Conservation (phyloP, 1,284 basidiomycete species). For the Chalciporus sp. region DNA sequence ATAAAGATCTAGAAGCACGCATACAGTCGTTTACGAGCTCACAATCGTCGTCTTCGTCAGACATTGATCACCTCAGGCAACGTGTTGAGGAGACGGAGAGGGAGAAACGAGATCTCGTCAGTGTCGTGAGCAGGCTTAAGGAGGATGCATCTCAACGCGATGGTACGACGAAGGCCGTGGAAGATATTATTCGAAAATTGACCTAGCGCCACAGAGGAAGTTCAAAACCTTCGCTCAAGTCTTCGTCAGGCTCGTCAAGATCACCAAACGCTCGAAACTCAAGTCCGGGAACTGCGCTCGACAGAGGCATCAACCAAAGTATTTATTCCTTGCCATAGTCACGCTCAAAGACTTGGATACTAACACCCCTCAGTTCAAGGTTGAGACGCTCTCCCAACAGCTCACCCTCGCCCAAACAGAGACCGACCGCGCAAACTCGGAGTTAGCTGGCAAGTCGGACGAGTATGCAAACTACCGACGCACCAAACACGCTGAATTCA, state of each 20-base stretch:
- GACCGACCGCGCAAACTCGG: conserved; percentile 62
- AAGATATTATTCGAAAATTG: neutral
- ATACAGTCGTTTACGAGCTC: conserved; percentile 54
- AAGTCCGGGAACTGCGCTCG: conserved; percentile 69
- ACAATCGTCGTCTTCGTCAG: conserved; percentile 60
- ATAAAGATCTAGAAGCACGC: conserved; percentile 54
- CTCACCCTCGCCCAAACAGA: conserved; percentile 73
- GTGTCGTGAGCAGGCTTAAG: conserved; percentile 71
- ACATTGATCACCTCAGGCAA: conserved; percentile 57
- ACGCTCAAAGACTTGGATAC: neutral
- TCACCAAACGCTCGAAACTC: conserved; percentile 62
- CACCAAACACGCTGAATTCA: conserved; percentile 71
- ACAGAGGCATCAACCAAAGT: conserved; percentile 73
- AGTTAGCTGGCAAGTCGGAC: conserved; percentile 66
- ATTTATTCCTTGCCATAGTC: conserved; percentile 8
- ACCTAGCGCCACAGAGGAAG: conserved; percentile 54
- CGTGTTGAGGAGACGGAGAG: conserved; percentile 72
- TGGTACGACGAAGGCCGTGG: conserved; percentile 41
- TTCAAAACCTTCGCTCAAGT: conserved; percentile 64
- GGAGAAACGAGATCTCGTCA: conserved; percentile 79
- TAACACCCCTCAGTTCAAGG: conserved; percentile 61
- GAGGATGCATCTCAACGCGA: conserved; percentile 70
- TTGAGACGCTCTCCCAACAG: conserved; percentile 80
- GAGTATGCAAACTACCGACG: conserved; percentile 75
- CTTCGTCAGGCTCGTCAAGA: conserved; percentile 78